Base-by-base conservation (phyloP, 805 yeast genomes). In the Teunomyces pallodes region DNA sequence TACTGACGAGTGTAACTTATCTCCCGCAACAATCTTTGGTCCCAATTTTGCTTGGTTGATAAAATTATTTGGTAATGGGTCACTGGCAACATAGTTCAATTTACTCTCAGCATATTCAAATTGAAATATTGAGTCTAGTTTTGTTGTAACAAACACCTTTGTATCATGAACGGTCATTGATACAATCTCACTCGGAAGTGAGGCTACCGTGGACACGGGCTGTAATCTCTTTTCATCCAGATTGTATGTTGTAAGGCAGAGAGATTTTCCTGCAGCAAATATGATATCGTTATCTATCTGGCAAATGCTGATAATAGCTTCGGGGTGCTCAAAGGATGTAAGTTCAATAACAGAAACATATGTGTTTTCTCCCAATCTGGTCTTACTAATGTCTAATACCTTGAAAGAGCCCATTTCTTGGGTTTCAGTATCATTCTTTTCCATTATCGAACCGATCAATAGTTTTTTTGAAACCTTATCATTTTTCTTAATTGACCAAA, bases 401-500 rank as follows among this genome's bases (percentile, higher is more conserved):
- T 69, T 72, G 43, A 73, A 61, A 1, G 63, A 47, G 1, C 78
- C 77, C 7, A 24, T 28, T 5, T 41, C 43, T 16, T 32, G 27
- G 9, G 43, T 10, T 27, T 36, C 43, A 6, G 13, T 29, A 14
- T 16, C 36, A 8, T 40, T 42, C 40, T 44, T 52, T 8, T 53
- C 56, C 1, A 52, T 46, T 17, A 39, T 45, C 5, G 66, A 54
- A 1, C 74, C 74, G 29, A 70, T 50, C n/a, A 73, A 55, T 5
- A 73, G 49, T 46, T 72, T 72, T 48, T 69, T 70, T 9, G 76
- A 64, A 3, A 57, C 54, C 14, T 64, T 54, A 5, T 63, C 67
- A 9, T 57, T 55, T 27, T 74, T 56, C 10, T 54, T 48, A 4
- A 73, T 58, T 12, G 65, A 60, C 68, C 78, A 73, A 6, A 72